Base-by-base conservation (phyloP, 371 early-diverging fungal genomes). In the Rhizopus sp. region DNA sequence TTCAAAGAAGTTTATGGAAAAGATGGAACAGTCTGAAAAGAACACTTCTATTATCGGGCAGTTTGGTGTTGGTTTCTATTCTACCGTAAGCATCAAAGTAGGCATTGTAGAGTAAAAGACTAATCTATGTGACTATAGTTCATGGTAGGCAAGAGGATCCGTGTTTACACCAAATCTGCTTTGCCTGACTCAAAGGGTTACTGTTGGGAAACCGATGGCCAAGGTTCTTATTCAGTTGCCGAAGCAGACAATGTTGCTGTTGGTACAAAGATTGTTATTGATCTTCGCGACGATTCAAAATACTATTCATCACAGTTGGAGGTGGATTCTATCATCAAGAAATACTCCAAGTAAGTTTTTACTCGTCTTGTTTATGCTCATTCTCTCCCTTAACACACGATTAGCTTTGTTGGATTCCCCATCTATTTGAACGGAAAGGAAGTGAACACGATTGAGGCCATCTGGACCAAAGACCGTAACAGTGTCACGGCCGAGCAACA, bases 31-130 rank as follows among this genome's bases (percentile, higher is more conserved):
- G 23, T 75, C 77, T 34, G 72, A 78, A 37, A 84, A 86, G 44
- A 87, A 77, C 51, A 84, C 84, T 54, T 82, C 83, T 55, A 88
- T 98, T 65, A 98, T 99, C 76, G 99, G 99, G 49, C 99, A 99
- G 80, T 99, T 99, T 78, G 99, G 99, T 84, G 91, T 92, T 53
- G 90, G 91, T 46, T 91, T 93, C 68, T 91, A 93, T 63, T 92
- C 90, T 41, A 90, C 93, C 16, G 84, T 82, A 74, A 73, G 58
- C 1, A 6, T 1, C 13, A 37, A 5, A 4, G 38, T 0, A 23
- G 2, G 23, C 0, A 23, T 23, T 23, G 2, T 23, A 2, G 23
- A 23, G 23, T 2, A 23, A 23, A 23, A 23, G 23, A 23, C 2
- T 23, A 23, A 23, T 23, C 0, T 39, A 39, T 46, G 42, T 54